Base-by-base conservation (phyloP, 305 asterid genomes). In the Coffea humblotiana region DNA sequence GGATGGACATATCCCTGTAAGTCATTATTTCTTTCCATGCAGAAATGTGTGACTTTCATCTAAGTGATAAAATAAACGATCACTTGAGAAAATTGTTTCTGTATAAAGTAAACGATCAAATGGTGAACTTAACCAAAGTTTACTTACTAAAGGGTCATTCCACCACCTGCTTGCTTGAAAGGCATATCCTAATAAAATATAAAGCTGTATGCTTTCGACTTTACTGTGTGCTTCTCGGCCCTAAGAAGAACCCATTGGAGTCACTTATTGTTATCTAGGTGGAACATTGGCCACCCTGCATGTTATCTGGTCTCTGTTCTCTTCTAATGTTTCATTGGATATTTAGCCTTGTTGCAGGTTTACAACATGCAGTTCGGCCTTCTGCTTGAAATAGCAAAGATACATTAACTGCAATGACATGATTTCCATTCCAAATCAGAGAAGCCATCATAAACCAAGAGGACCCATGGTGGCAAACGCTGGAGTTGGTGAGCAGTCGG, bases 1-100 rank as follows among this genome's bases (percentile, higher is more conserved):
- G 86, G 89, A 88, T 92, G 70, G 87, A 81, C 77, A 79, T 78
- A 48, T 52, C 27, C 68, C 19, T 32, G 32, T 13, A 2, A 27
- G 14, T 5, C 18, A 6, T 40, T 29, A 63, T 16, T 70, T 70
- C 73, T 21, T 48, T 60, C 18, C 54, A 48, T 25, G 43, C 60
- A 45, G 73, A 29, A 61, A 12, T 78, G 25, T 21, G 27, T 40
- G 13, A 23, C 0, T 11, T 64, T 64, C 13, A 25, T 27, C 40
- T 2, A 25, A 64, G 37, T 27, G 69, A 25, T 47, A 5, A 32
- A 19, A 11, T 66, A 40, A 40, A 40, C 21, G 1, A 16, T 65
- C 48, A 14, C 64, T 14, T 8, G 64, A 58, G 65, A 58, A 23
- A 58, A 21, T 63, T n/a, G 66, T 63, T n/a, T 6, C 10, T 25